Conservation (phyloP, 2,329 filamentous ascomycete species). For the Acarospora socialis region DNA sequence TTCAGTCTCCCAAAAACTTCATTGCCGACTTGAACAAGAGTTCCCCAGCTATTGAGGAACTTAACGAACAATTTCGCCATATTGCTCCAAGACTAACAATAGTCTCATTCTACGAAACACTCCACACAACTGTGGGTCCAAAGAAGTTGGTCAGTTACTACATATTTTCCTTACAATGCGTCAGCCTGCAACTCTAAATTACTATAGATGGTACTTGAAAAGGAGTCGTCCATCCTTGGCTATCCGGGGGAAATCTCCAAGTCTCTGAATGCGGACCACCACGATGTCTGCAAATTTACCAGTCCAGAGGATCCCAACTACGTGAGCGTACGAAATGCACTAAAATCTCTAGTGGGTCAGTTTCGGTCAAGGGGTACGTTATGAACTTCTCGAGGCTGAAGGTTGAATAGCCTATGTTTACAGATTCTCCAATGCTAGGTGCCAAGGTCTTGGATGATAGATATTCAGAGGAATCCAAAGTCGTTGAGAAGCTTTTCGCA, state of each 20-base stretch:
- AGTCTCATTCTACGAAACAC: constrained; percentile 35
- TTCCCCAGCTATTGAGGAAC: constrained; percentile 23
- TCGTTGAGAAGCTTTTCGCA: constrained; percentile 1
- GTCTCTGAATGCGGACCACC: constrained; percentile 20
- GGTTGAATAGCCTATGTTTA: too few species aligned
- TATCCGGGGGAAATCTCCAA: constrained; percentile 16
- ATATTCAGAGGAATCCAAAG: background rate
- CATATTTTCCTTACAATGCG: too few species aligned
- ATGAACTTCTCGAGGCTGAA: too few species aligned
- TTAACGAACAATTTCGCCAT: constrained; percentile 34
- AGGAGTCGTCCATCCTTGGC: constrained; percentile 17
- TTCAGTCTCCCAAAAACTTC: constrained; percentile 5
- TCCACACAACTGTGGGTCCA: constrained; percentile 17
- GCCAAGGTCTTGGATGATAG: background rate
- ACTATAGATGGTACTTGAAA: constrained; percentile 16
- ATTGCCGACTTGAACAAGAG: constrained; percentile 2
- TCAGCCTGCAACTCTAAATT: background rate
- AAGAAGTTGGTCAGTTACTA: constrained; percentile 11
- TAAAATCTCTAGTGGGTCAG: constrained; percentile 13
- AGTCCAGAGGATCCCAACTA: constrained; percentile 17
- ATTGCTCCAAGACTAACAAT: constrained; percentile 23
- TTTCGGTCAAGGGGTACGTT: too few species aligned
- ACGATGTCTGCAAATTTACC: constrained; percentile 20
- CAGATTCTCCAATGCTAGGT: background rate
- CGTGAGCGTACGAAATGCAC: constrained; percentile 12